Conservation (phyloP, 2,329 filamentous ascomycete genomes). For the Fusarium compactum region DNA sequence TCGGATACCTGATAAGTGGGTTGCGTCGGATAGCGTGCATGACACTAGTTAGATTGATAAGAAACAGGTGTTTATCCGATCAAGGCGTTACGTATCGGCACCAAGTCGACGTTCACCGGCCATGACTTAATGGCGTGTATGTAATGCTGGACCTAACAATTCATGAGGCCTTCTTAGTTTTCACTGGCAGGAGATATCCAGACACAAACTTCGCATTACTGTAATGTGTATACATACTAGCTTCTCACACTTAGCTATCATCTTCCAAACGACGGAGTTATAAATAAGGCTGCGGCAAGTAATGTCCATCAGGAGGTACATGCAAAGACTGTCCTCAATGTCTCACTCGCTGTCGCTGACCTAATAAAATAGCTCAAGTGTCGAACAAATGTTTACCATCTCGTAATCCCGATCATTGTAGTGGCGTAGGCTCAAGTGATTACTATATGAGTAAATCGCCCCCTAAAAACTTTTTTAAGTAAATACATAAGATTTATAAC, state of each 20-base stretch:
- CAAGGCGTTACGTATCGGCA: not conserved
- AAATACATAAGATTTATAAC: no score
- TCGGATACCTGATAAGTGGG: not conserved
- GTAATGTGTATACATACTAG: not conserved
- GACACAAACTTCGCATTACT: not conserved
- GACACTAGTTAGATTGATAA: not conserved
- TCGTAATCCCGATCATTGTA: not conserved
- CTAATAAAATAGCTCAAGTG: not conserved
- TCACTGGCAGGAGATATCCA: not conserved
- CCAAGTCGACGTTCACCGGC: no score
- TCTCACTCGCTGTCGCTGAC: not conserved
- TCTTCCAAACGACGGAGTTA: not conserved
- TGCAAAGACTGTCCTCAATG: not conserved
- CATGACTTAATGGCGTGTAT: no score
- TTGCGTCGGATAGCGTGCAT: not conserved
- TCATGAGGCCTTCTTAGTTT: not conserved
- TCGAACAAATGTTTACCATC: not conserved
- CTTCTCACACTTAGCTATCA: not conserved
- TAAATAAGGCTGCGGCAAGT: not conserved
- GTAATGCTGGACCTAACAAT: not conserved
- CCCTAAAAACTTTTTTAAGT: not conserved
- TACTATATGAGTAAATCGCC: not conserved
- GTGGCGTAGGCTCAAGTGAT: not conserved
- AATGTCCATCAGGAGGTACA: not conserved
- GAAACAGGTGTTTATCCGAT: not conserved